Base-by-base conservation (phyloP, 768 basidiomycete genomes). In the Tricholoma bakamatsutake region DNA sequence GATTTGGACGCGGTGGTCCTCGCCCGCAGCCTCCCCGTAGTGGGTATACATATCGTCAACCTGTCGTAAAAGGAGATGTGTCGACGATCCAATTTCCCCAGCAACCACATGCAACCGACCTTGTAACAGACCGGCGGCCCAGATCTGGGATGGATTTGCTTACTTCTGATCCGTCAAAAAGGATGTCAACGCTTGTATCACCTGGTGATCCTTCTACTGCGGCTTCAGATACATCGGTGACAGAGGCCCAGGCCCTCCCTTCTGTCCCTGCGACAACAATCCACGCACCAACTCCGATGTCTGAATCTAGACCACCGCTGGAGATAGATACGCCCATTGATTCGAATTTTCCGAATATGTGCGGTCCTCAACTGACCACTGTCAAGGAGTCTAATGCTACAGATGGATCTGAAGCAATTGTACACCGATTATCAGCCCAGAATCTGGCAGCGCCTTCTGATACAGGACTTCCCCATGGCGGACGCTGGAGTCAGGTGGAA, bases 41-140 rank as follows among this genome's bases (percentile, higher is more conserved):
- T 55, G 75, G 74, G 21, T 63, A 73, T 56, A 74, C 76, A 4
- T 70, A 69, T 54, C 71, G 71, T 17, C 55, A 67, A 50, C 43
- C 59, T 48, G 15, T 18, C 21, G n/a, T 55, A 3, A 57, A 54
- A 21, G 57, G 30, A 3, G 48, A 43, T 43, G 52, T 61, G 15
- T 65, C 64, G 11, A 59, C 57, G 27, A 43, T 65, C 1, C 57
- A 59, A 9, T 65, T 63, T 17, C 64, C 64, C 7, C 51, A 35
- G 27, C 52, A 52, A n/a, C 35, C 59, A 30, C 57, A 56, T 12
- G 54, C 59, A 7, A 57, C 59, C 30, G 57, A 62, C 48, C 48
- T 58, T 10, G 48, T 56, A 13, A 52, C 62, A 17, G 57, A 53
- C 30, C 58, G 63, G 9, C 54, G 61, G 13, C 59, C 56, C 4